A percentile compares a stretch with the other conserved stretches of the same genome.
These are phyloP conservation scores for Candida corydali DNA, from an alignment of 805 yeast species.

Conservation along the genomic window DNA sequence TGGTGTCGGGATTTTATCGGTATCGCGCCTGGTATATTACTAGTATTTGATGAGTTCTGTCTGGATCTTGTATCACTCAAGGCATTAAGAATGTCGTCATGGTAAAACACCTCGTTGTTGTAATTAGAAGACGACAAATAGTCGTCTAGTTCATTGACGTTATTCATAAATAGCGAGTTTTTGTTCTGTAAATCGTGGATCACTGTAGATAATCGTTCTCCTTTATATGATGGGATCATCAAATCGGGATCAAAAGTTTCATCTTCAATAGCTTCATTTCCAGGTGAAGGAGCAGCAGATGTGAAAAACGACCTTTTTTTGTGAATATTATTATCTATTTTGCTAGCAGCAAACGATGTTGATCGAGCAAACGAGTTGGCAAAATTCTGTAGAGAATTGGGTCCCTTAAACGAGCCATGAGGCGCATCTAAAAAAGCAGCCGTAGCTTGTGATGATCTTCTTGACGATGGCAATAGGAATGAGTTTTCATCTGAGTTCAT, in stretches of 20 bases:
- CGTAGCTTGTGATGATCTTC: constrained; percentile 14
- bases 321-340: constrained; percentile 50
- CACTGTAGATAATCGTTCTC: constrained; percentile 61
- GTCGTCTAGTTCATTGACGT: constrained; percentile 8
- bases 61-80: constrained; percentile 24
- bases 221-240: constrained; percentile 60
- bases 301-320: constrained; percentile 60
- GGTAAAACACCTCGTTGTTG: constrained; percentile 35
- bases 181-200: constrained; percentile 31
- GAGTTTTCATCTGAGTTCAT: constrained; percentile 3
- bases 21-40: constrained; percentile 12
- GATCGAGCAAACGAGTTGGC: constrained; percentile 80
- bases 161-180: constrained; percentile 15
- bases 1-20: constrained; percentile 22
- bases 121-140: constrained; percentile 5
- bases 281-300: constrained; percentile 22
- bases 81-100: constrained; percentile 31
- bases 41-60: constrained; percentile 19
- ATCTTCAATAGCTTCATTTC: constrained; percentile 38
- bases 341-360: constrained; percentile 55
- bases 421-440: constrained; percentile 21
- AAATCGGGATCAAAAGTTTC: constrained; percentile 67
- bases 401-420: constrained; percentile 55
- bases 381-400: constrained; percentile 69
- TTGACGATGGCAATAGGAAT: constrained; percentile 7